These are phyloP conservation scores for Magnolia kwangsiensis DNA, from an alignment of 164 flowering plant species.

Conservation along the genomic window DNA sequence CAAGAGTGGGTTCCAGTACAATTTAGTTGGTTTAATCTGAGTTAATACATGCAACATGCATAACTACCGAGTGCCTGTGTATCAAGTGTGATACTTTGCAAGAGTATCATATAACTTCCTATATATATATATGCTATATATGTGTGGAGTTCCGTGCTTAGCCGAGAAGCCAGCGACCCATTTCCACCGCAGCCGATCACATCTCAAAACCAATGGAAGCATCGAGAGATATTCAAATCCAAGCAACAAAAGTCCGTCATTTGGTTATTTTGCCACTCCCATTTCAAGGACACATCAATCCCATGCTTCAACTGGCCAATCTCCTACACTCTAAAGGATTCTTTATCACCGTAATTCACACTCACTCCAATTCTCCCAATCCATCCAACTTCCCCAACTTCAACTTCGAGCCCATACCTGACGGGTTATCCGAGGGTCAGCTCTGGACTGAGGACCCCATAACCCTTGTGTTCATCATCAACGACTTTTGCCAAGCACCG, in stretches of 20 bases:
- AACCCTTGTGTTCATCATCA: constrained; percentile 10
- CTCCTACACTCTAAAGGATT: constrained; percentile 42
- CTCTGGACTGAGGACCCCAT: constrained; percentile 6
- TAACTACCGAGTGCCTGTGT: too few relatives aligned
- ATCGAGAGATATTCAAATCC: background rate
- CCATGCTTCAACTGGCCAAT: constrained; percentile 48
- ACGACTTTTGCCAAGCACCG: constrained; percentile 21
- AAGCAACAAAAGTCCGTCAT: background rate
- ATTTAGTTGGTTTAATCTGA: too few relatives aligned
- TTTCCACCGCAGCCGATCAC: too few relatives aligned
- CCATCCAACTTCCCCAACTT: constrained; percentile 25
- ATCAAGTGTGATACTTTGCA: too few relatives aligned
- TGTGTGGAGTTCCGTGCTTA: too few relatives aligned
- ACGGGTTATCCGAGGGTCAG: constrained; percentile 5
- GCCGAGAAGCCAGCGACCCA: too few relatives aligned
- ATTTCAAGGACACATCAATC: constrained; percentile 24
- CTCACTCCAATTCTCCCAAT: constrained; percentile 35
- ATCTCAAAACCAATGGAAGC: too few relatives aligned
- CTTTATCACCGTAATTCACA: constrained; percentile 41
- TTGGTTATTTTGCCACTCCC: background rate
- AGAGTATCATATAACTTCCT: too few relatives aligned
- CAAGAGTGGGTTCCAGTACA: too few relatives aligned
- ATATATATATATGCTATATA: too few relatives aligned
- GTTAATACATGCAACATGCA: too few relatives aligned
- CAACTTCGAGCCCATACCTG: constrained; percentile 20